phyloP scores from a whole-genome alignment of 2,329 filamentous ascomycete genomes.

The Phyllosticta capitalensis region DNA sequence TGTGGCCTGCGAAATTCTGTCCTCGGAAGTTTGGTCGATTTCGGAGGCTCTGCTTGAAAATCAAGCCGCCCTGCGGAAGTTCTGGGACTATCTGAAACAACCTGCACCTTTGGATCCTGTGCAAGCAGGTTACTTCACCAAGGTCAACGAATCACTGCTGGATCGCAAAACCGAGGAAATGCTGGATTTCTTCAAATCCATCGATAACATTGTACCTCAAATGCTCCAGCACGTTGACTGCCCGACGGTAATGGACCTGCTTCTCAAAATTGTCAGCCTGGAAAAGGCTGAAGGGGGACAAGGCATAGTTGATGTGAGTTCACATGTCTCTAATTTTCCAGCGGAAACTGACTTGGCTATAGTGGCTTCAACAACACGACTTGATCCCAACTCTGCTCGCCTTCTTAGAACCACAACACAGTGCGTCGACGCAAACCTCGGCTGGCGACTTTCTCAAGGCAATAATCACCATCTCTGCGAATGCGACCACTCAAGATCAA shows the following conservation, averaged over 20 bases:
- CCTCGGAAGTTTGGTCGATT: constrained; percentile 95
- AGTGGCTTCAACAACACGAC: constrained; percentile 89
- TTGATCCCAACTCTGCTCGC: constrained; percentile 79
- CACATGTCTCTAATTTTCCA: not conserved
- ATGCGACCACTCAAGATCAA: constrained; percentile 94
- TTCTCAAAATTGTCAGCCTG: constrained; percentile 93
- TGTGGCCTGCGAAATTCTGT: constrained; percentile 83
- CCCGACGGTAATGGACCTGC: constrained; percentile 94
- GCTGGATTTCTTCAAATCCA: constrained; percentile 76
- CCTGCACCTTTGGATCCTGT: constrained; percentile 82
- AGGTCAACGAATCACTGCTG: constrained; percentile 94
- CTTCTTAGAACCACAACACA: constrained; percentile 76
- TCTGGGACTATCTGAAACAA: constrained; percentile 83
- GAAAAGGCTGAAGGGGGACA: constrained; percentile 87
- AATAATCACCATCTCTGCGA: constrained; percentile 97
- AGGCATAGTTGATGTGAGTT: constrained; percentile 80
- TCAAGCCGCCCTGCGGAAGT: constrained; percentile 64
- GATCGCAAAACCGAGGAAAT: constrained; percentile 98
- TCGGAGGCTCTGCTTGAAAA: constrained; percentile 87
- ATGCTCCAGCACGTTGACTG: constrained; percentile 93
- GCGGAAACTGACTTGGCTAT: not conserved
- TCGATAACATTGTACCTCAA: constrained; percentile 71
- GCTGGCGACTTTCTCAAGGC: constrained; percentile 97
- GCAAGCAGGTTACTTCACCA: constrained; percentile 96
- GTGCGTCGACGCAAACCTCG: constrained; percentile 86